A percentile compares a stretch with the other conserved stretches of the same genome.
These are phyloP conservation scores for Pestalotiopsis fici DNA, from an alignment of 2,329 filamentous ascomycete genomes.

Conservation along the genomic window DNA sequence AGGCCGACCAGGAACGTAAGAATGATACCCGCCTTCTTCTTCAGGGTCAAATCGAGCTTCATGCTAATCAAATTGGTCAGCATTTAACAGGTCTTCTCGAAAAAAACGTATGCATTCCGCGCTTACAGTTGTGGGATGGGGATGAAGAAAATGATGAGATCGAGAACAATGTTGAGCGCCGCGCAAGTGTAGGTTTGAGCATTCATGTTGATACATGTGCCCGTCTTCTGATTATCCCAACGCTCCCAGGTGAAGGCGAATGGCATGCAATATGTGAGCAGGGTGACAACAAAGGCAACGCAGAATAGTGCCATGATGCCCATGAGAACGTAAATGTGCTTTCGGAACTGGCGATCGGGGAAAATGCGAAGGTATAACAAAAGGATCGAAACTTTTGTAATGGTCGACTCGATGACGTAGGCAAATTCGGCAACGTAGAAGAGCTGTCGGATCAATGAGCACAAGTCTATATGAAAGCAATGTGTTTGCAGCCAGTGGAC, in stretches of 20 bases:
- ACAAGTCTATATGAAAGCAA: not conserved
- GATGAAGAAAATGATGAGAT: conserved; percentile 14
- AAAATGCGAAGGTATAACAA: conserved; percentile 14
- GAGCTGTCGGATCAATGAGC: conserved; percentile 1
- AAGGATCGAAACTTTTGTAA: conserved; percentile 14
- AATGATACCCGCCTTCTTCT: conserved; percentile 17
- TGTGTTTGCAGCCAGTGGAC: not conserved
- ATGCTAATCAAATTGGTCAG: conserved; percentile 4
- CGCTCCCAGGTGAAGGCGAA: conserved; percentile 18
- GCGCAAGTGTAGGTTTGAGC: conserved; percentile 12
- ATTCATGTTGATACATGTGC: conserved; percentile 14
- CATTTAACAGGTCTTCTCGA: not conserved
- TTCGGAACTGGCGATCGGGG: conserved; percentile 11
- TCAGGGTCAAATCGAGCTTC: conserved; percentile 10
- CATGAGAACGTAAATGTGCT: conserved; percentile 13
- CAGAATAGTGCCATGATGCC: conserved; percentile 16
- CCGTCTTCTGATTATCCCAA: conserved; percentile 17
- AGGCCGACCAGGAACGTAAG: conserved; percentile 27
- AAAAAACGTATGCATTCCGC: not conserved
- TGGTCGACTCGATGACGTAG: conserved; percentile 13
- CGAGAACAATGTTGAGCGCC: conserved; percentile 12
- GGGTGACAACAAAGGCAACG: conserved; percentile 17
- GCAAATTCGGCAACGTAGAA: conserved; percentile 15
- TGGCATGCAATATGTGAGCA: conserved; percentile 19
- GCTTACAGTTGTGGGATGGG: conserved; percentile 15